Evolutionary conservation across 1,284 basidiomycete species (phyloP), one percentile per base, ranked within the genome.

Genomic region (Sporisorium graminicola): DNA sequence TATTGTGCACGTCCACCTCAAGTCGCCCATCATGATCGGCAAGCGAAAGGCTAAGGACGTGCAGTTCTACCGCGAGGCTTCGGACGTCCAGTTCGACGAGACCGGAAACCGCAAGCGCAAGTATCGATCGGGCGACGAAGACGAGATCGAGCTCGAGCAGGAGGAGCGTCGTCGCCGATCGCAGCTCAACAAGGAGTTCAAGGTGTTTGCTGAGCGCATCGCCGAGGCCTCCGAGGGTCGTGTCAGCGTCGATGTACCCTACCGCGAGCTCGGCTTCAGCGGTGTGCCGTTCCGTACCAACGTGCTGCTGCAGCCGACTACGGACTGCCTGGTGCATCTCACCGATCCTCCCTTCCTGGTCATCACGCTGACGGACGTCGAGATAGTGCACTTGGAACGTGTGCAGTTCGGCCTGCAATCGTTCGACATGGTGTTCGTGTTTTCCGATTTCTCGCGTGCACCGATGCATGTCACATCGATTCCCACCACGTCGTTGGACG

Each of bases 41-140:
- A 99, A 99, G 89, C 96, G 95, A 87, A 99, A 99, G 87, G 92
- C 95, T 20, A 93, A 92, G 92, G 97, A 99, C 85, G 91, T 99
- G 10, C 97, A 99, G 90, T 98, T 99, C 87, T 97, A 93, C 88
- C 93, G 97, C 26, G 97, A 99, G 88, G 97, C 95, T 2, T 94
- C 94, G 0, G 97, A 99, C 82, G 94, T 96, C 40, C 94, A 96
- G 78, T 99, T 98, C 83, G 97, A 99, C 84, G 97, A 99, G 87
- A 98, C 95, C 0, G 96, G 96, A n/a, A 98, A 98, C 85, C 91
- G 95, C 78, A 99, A 98, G 87, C 91, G 97, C 69, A 95, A 97
- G 87, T 94, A 96, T 77, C 91, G 95, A 61, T 98, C 97, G 83
- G 96, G 96, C 44, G 97, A 99, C 84, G 97, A 99, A 86, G 97